Conservation (phyloP, 768 basidiomycete species). For the Rhizopogon salebrosus region DNA sequence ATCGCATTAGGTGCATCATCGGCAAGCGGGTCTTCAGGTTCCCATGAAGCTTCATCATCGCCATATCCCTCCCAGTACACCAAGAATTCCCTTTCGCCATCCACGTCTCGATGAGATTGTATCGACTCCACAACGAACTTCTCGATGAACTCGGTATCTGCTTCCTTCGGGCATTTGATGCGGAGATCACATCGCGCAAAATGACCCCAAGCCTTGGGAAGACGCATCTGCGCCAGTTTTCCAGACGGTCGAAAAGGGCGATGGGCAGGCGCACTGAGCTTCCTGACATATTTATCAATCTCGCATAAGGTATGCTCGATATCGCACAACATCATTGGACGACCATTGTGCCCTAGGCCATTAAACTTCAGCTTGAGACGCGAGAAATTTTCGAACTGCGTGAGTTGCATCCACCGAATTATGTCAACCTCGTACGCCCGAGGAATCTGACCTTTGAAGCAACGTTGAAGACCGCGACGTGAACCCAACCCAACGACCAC, state of each 20-base stretch:
- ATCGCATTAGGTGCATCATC: conserved; percentile 46
- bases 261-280: conserved; percentile 31
- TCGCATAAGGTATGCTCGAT: conserved; percentile 80
- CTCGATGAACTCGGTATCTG: conserved; percentile 30
- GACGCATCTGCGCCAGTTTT: conserved; percentile 18
- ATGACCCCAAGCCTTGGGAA: conserved; percentile 56
- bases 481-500: conserved; percentile 68
- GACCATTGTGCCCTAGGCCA: conserved; percentile 41
- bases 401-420: conserved; percentile 58
- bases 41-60: conserved; percentile 52
- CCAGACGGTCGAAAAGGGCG: conserved; percentile 32
- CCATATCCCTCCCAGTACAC: conserved; percentile 57
- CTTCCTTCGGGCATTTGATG: conserved; percentile 32
- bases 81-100: conserved; percentile 36
- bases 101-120: conserved; percentile 29
- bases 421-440: conserved; percentile 48
- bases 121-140: conserved; percentile 38
- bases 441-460: conserved; percentile 48
- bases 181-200: conserved; percentile 36
- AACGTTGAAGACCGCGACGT: conserved; percentile 57
- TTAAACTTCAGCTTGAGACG: conserved; percentile 51
- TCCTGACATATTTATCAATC: conserved; percentile 70
- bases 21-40: conserved; percentile 39
- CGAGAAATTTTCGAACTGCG: conserved; percentile 56
- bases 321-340: conserved; percentile 62